A percentile compares a stretch with the other conserved stretches of the same genome.
Evolutionary conservation across 805 yeast species (phyloP).

Genomic region (Zygosaccharomyces lentus): DNA sequence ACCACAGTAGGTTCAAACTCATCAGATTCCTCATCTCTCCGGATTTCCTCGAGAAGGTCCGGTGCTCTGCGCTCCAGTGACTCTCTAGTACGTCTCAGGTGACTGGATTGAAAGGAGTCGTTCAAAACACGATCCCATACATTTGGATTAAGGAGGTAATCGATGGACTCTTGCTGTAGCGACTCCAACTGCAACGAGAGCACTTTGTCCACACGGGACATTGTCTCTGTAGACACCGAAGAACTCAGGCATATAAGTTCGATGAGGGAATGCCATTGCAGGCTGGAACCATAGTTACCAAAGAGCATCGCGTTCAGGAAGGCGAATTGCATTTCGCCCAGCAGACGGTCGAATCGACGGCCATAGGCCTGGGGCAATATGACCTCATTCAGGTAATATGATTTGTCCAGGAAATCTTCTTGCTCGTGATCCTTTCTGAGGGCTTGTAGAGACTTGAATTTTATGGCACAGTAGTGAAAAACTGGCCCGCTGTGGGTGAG

Average conservation of each 20-base stretch:
- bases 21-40: slow-evolving; percentile 14
- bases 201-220: slow-evolving; percentile 17
- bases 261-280: slow-evolving; percentile 58
- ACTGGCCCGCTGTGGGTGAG: slow-evolving; percentile 7
- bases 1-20: slow-evolving; percentile 21
- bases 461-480: slow-evolving; percentile 23
- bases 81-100: slow-evolving; percentile 3
- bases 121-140: slow-evolving; percentile 20
- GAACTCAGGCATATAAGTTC: slow-evolving; percentile 35
- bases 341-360: slow-evolving; percentile 27
- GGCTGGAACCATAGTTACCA: slow-evolving; percentile 59
- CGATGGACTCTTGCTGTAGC: slow-evolving; percentile 27
- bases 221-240: slow-evolving; percentile 6
- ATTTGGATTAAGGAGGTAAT: slow-evolving; percentile 19
- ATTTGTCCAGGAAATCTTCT: slow-evolving; percentile 51
- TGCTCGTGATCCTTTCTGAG: slow-evolving; percentile 41
- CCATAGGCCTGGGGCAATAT: slow-evolving; percentile 30
- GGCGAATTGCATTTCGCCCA: slow-evolving; percentile 54
- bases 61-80: slow-evolving; percentile 6
- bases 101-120: slow-evolving; percentile 15
- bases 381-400: slow-evolving; percentile 50
- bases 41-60: not conserved
- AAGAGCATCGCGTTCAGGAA: slow-evolving; percentile 47
- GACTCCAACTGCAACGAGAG: slow-evolving; percentile 20
- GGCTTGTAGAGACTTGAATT: slow-evolving; percentile 31